Evolutionary conservation across 2,329 filamentous ascomycete genomes (phyloP), one percentile per base, ranked within the genome.

Genomic region (Cladophialophora chaetospira): DNA sequence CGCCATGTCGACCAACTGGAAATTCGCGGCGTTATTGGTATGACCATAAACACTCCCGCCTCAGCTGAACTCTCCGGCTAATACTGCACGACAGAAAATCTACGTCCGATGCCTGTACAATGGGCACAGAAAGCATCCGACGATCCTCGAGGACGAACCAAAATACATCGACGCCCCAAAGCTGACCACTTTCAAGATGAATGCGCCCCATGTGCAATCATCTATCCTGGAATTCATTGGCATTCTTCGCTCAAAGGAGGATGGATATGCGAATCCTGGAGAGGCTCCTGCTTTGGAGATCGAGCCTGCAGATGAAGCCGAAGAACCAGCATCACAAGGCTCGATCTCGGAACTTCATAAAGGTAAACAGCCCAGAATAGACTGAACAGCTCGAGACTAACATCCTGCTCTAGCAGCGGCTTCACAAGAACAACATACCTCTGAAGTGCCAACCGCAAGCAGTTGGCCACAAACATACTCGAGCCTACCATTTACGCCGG

Each of bases 221-320:
- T 57, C 46, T 5, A 57, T 57, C 42, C 54, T 57, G n/a, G 47
- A 53, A 17, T 50, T 50, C 36, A 43, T 23, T 23, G 31, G 33
- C 6, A 44, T 50, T 17, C 35, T 56, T 26, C 19, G 17, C 9
- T 38, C 29, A 11, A 54, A 42, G 17, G 33, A 48, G 5, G 42
- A 42, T 17, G 52, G 52, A 23, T 47, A 47, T n/a, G 28, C 19
- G 2, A 38, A 29, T 8, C 33, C 52, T 35, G 52, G 42, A 15
- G 42, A 54, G 19, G 29, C 25, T 26, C 29, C 28, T 3, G 13
- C 6, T 26, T 21, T 40, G 29, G 31, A 23, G 19, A 48, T 54
- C 17, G 52, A 42, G 23, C 29, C 47, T 4, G 4, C 19, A 5
- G 10, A 11, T 25, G 17, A 8, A n/a, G 42, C 11, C 19, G 15